Conservation (phyloP, 1,139 yeast genomes). For the Nakaseomyces uthaithaninus region DNA sequence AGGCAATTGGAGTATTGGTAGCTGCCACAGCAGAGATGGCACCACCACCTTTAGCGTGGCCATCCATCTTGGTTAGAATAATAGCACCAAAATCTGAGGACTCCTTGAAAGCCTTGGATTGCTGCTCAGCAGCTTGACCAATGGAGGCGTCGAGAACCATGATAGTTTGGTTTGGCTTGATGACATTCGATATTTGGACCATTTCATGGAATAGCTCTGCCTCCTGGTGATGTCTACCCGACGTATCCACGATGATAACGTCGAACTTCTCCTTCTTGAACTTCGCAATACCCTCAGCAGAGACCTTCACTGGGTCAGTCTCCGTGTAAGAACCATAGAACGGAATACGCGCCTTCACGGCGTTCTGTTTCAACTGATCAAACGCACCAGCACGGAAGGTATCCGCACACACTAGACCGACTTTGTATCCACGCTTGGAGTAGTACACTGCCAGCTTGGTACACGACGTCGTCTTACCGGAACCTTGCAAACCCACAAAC, state of each 20-base stretch:
- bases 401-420: conserved; percentile 97
- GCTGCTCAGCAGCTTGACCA: conserved; percentile 97
- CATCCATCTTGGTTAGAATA: conserved; percentile 93
- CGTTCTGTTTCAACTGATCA: conserved; percentile 95
- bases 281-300: conserved; percentile 83
- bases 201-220: conserved; percentile 85
- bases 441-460: conserved; percentile 93
- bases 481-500: conserved; percentile 98
- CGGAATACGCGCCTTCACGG: conserved; percentile 90
- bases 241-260: conserved; percentile 90
- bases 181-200: conserved; percentile 84
- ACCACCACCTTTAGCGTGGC: conserved; percentile 99
- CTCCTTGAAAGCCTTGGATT: conserved; percentile 89
- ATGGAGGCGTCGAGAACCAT: conserved; percentile 97
- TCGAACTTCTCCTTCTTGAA: conserved; percentile 90
- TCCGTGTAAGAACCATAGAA: conserved; percentile 92
- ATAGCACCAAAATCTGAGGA: conserved; percentile 91
- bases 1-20: conserved; percentile 89
- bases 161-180: conserved; percentile 85
- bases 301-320: conserved; percentile 90
- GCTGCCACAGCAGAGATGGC: conserved; percentile 98
- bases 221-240: conserved; percentile 97
- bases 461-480: conserved; percentile 97
- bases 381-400: conserved; percentile 99
- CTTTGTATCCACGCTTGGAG: conserved; percentile 87